These are phyloP conservation scores for Harringtonia aguacate DNA, from an alignment of 2,329 filamentous ascomycete genomes.

Conservation along the genomic window DNA sequence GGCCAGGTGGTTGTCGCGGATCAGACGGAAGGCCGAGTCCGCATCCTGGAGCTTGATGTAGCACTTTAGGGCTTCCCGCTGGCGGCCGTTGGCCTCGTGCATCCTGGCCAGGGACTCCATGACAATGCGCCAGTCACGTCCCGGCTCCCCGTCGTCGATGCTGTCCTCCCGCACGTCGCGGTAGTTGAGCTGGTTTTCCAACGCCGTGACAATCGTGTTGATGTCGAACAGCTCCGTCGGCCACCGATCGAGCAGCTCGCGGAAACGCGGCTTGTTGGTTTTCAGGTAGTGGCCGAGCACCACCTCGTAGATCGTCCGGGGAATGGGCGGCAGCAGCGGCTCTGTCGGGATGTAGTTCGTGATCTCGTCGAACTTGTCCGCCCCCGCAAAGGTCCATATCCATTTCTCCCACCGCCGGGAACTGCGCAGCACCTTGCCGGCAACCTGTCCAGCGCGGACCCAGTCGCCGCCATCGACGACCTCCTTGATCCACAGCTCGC, in stretches of 20 bases:
- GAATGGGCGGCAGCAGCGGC: slow-evolving; percentile 67
- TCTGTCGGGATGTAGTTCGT: slow-evolving; percentile 70
- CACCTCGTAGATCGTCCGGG: slow-evolving; percentile 76
- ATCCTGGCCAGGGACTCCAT: slow-evolving; percentile 77
- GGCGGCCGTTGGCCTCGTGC: slow-evolving; percentile 69
- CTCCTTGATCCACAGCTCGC: slow-evolving; percentile 87
- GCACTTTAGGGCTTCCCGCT: slow-evolving; percentile 74
- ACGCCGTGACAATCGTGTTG: slow-evolving; percentile 60
- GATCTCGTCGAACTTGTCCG: slow-evolving; percentile 82
- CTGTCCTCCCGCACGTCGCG: slow-evolving; percentile 67
- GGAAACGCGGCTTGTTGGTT: slow-evolving; percentile 63
- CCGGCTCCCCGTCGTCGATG: slow-evolving; percentile 59
- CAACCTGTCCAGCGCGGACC: slow-evolving; percentile 66
- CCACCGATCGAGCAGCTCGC: slow-evolving; percentile 74
- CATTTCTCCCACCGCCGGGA: slow-evolving; percentile 87
- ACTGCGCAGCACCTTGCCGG: slow-evolving; percentile 71
- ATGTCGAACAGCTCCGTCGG: slow-evolving; percentile 75
- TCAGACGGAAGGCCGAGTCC: slow-evolving; percentile 76
- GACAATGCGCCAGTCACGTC: slow-evolving; percentile 81
- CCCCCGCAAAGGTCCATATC: slow-evolving; percentile 84
- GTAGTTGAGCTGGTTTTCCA: slow-evolving; percentile 73
- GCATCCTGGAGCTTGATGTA: slow-evolving; percentile 90
- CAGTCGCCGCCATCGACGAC: slow-evolving; percentile 67
- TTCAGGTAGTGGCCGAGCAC: slow-evolving; percentile 83
- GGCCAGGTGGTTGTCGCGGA: slow-evolving; percentile 80